Base-by-base conservation (phyloP, 1,284 basidiomycete species). In the Malassezia sp. region DNA sequence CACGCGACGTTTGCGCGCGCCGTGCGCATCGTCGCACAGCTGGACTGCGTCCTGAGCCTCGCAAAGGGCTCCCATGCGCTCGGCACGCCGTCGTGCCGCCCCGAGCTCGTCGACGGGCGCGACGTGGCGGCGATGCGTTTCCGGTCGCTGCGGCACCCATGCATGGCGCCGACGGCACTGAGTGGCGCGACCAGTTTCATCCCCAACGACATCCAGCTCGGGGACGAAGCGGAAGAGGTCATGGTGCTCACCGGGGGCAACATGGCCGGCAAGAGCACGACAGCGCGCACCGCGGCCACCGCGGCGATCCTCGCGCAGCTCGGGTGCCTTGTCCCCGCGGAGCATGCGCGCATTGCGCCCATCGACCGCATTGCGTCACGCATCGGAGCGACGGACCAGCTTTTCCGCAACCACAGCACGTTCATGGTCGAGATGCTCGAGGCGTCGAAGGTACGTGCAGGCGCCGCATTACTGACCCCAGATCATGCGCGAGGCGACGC, bases 231-330 rank as follows among this genome's bases (percentile, higher is more conserved):
- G 2, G 81, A 84, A 24, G 81, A 85, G 58, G 82, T 93, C 59
- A 82, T 85, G 5, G 73, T 97, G 49, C 73, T 97, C 42, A 99
- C 93, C 12, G 91, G 90, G 76, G 90, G 91, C 14, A 96, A 89
- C 66, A 86, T 87, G 85, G 72, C 72, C 6, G 71, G 72, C 40
- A 72, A 73, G 52, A 71, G 69, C 46, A 73, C 72, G 0, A 65
- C 75, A 6, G 84, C 95, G 78, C 81, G 93, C 39, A 97, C 95
- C 84, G 93, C 90, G n/a, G 89, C 88, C 4, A 80, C 84, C 0
- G 90, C 84, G 23, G 81, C 93, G 50, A 95, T 96, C 59, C 85
- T 95, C 81, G 90, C 89, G 7, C 91, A 96, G 70, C 75, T 97
- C 15, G 93, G 93, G n/a, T 97, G 96, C 82, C 79, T 84, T 41